Conservation (phyloP, 75 land plant species). For the Pinus tabuliformis region DNA sequence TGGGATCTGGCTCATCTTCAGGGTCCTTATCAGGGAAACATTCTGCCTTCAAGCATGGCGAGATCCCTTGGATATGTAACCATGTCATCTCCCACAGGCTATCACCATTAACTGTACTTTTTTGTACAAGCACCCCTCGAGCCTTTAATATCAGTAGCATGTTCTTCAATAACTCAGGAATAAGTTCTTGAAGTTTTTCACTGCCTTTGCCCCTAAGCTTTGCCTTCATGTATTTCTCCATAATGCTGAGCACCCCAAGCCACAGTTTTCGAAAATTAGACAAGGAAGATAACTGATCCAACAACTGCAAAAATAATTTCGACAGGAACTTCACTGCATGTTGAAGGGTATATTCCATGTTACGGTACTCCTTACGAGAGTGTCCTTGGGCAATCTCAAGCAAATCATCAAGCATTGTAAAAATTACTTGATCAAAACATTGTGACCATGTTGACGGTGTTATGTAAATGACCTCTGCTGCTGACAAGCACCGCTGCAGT, state of each 20-base stretch:
- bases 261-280: conserved; percentile 40
- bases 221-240: conserved; percentile 56
- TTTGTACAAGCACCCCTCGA: conserved; percentile 34
- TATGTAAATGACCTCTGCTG: conserved; percentile 31
- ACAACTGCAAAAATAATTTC: conserved; percentile 46
- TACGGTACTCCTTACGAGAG: conserved; percentile 47
- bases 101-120: conserved; percentile 26
- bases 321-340: conserved; percentile 49
- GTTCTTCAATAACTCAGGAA: conserved; percentile 45
- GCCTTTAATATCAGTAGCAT: conserved; percentile 38
- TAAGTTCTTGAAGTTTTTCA: conserved; percentile 47
- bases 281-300: conserved; percentile 31
- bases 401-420: conserved; percentile 47
- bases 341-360: conserved; percentile 45
- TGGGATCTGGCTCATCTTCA: conserved; percentile 1
- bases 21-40: conserved; percentile 18
- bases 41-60: conserved; percentile 30
- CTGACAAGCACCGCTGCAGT: conserved; percentile 44
- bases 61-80: conserved; percentile 42
- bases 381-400: conserved; percentile 45
- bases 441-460: conserved; percentile 33
- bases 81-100: conserved; percentile 59
- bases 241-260: conserved; percentile 38
- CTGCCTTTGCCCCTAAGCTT: conserved; percentile 38
- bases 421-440: conserved; percentile 44